A percentile compares a stretch with the other conserved stretches of the same genome.
phyloP scores from a whole-genome alignment of 148 eudicot genomes.

The Heliosperma pusillum region DNA sequence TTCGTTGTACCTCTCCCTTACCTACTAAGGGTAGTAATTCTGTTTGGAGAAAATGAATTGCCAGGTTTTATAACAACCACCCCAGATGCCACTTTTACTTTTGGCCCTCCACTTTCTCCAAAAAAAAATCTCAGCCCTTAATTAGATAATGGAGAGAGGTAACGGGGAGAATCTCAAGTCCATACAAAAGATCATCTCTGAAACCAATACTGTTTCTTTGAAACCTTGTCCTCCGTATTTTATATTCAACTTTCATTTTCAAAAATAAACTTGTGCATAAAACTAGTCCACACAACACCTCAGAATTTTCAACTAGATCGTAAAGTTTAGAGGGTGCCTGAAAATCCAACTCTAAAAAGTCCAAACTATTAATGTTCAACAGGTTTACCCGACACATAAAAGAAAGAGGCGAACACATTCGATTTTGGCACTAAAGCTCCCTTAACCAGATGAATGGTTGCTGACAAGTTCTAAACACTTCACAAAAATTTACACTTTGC shows the following conservation, averaged over 20 bases:
- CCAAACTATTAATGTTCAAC: background rate
- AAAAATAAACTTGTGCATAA: background rate
- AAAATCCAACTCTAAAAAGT: background rate
- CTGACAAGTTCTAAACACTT: constrained; percentile 1
- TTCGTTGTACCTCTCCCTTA: background rate
- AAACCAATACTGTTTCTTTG: background rate
- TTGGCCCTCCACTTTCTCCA: background rate
- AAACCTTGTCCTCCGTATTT: background rate
- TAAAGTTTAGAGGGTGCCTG: background rate
- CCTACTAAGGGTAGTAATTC: background rate
- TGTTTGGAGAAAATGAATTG: background rate
- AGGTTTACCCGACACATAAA: background rate
- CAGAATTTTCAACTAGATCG: background rate
- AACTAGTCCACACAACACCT: background rate
- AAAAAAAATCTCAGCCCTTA: background rate
- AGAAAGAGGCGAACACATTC: background rate
- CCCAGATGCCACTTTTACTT: background rate
- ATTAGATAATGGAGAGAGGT: background rate
- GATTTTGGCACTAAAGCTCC: background rate
- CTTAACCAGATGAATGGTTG: background rate
- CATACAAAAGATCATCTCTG: background rate
- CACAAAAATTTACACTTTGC: constrained; percentile 1
- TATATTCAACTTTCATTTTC: background rate
- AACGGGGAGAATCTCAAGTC: background rate
- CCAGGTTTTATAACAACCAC: background rate